Evolutionary conservation across 768 basidiomycete genomes (phyloP), one percentile per base, ranked within the genome.

Genomic region (Lentinus tigrinus): DNA sequence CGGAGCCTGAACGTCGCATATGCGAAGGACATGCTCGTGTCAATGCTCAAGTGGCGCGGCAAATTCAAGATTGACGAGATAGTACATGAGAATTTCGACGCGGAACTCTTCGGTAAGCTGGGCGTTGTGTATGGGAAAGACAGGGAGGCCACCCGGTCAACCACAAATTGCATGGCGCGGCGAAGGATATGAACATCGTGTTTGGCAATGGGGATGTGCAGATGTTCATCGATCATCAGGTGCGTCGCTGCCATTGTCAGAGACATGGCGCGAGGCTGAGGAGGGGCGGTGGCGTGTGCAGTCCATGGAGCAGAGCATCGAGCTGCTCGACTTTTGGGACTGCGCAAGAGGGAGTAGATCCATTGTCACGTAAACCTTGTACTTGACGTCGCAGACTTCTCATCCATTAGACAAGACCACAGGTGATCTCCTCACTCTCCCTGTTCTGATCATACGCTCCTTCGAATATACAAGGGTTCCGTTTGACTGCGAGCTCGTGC

Each of bases 81-180:
- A 4, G 64, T 85, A 67, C 78, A 83, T 50, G 90, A 70, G 61
- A 85, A 71, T 73, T 72, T 64, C 54, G 65, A 67, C 28, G 60
- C 69, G 37, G 60, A 69, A 23, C 44, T 70, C 24, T 72, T 72
- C 17, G 87, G 83, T 2, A 68, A 77, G 40, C 76, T 91, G 19
- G 90, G 87, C 1, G 79, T 80, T 63, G 77, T 87, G 24, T 83
- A 75, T 58, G 91, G 90, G 19, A 75, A 73, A n/a, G 91, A 93
- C 70, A 91, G 87, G 63, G 81, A 78, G 37, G 85, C 2, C 76
- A 80, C 26, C 91, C 91, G 3, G 80, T 93, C 51, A 91, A 88
- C 1, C 92, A 92, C 67, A 93, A 93, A 67, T 68, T 93, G 5
- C 93, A 93, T 60, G 91, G 91, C 23, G 87, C 79, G 13, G 82